Percentiles rank a stretch among this genome's conserved stretches.
Conservation (phyloP, 2,329 filamentous ascomycete species). For the Colletotrichum camelliae region DNA sequence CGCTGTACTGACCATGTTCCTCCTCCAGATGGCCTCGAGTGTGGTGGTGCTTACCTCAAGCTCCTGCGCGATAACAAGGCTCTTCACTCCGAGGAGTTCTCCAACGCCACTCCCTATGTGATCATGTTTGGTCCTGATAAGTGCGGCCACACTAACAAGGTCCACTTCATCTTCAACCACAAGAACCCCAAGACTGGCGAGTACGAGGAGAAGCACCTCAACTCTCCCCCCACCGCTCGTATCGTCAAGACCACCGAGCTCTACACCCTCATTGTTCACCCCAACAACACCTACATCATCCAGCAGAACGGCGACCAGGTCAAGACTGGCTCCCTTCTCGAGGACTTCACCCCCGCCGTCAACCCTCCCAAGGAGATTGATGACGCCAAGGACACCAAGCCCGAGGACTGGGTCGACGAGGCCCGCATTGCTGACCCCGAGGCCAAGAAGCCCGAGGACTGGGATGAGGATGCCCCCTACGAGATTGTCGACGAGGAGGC, state of each 20-base stretch:
- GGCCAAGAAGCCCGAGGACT: constrained; percentile 95
- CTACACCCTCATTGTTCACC: constrained; percentile 95
- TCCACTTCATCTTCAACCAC: constrained; percentile 99
- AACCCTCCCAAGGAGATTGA: constrained; percentile 96
- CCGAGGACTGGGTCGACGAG: constrained; percentile 94
- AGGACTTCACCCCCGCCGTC: constrained; percentile 92
- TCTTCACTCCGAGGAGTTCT: constrained; percentile 97
- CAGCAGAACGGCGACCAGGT: constrained; percentile 88
- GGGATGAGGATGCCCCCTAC: constrained; percentile 97
- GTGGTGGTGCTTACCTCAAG: constrained; percentile 99
- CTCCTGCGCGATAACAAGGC: constrained; percentile 97
- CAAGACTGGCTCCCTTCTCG: constrained; percentile 89
- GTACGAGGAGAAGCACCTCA: constrained; percentile 99
- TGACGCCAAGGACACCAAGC: constrained; percentile 92
- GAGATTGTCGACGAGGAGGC: constrained; percentile 96
- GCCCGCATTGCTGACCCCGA: constrained; percentile 90
- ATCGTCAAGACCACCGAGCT: constrained; percentile 92
- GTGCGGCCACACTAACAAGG: constrained; percentile 99
- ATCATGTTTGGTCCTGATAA: constrained; percentile 99
- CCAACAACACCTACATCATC: constrained; percentile 94
- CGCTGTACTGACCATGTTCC: background rate
- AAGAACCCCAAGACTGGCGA: constrained; percentile 99
- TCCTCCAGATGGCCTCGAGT: constrained; percentile 83
- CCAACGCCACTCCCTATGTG: constrained; percentile 95
- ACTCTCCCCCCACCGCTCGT: constrained; percentile 80